These are phyloP conservation scores for Blastobotrys terrestris DNA, from an alignment of 805 yeast genomes.

Conservation along the genomic window DNA sequence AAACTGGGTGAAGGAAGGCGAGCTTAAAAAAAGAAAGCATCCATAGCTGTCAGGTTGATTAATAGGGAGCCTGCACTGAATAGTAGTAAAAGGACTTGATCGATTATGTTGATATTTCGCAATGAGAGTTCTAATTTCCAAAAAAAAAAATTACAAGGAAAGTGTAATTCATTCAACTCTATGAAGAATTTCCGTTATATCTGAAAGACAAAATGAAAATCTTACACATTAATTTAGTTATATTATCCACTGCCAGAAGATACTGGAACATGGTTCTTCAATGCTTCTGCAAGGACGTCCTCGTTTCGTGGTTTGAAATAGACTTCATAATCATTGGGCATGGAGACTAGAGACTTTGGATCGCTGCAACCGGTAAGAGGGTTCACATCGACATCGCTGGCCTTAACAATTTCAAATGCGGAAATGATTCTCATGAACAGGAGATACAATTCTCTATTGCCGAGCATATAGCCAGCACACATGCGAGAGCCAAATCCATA, in stretches of 20 bases:
- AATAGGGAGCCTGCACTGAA: no score
- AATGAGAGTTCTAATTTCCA: no score
- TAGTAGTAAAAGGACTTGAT: no score
- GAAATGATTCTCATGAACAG: slow-evolving; percentile 47
- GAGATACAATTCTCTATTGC: slow-evolving; percentile 55
- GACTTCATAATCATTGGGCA: slow-evolving; percentile 20
- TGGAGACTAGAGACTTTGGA: slow-evolving; percentile 22
- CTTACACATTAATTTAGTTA: not conserved
- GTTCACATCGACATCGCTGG: slow-evolving; percentile 16
- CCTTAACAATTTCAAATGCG: slow-evolving; percentile 39
- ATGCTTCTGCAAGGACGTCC: slow-evolving; percentile 11
- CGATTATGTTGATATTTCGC: no score
- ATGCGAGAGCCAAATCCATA: slow-evolving; percentile 60
- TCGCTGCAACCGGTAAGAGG: slow-evolving; percentile 21
- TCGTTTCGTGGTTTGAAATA: slow-evolving; percentile 20
- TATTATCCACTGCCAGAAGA: not conserved
- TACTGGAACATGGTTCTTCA: slow-evolving; percentile 1
- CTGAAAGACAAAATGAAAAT: no score
- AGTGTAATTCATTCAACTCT: not conserved
- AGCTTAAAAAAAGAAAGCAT: no score
- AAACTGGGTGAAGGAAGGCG: no score
- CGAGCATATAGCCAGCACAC: slow-evolving; percentile 62
- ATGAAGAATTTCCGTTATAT: no score
- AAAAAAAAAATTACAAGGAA: no score
- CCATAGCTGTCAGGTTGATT: no score